Conservation (phyloP, 371 early-diverging fungal species). For the Mortierella sp. region DNA sequence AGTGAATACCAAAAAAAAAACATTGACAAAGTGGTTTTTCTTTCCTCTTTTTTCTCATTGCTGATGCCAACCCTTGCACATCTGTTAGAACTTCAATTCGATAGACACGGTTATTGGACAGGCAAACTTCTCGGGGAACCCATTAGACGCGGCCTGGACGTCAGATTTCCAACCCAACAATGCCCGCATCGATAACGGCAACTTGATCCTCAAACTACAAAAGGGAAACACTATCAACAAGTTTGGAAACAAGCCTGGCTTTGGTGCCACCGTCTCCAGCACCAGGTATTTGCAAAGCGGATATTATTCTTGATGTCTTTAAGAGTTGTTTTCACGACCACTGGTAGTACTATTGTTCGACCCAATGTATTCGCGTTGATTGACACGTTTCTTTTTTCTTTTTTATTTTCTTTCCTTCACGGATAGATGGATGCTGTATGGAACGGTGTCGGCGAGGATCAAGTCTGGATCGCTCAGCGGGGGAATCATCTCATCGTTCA, state of each 20-base stretch:
- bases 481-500: conserved; percentile 79
- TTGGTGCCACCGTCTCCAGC: conserved; percentile 73
- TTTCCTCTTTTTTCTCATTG: background rate
- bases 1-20: background rate
- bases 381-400: background rate
- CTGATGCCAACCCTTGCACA: background rate
- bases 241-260: conserved; percentile 62
- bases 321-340: background rate
- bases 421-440: conserved; percentile 65
- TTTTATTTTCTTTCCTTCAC: too few relatives aligned
- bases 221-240: conserved; percentile 50
- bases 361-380: too few relatives aligned
- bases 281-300: conserved; percentile 44
- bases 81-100: conserved; percentile 40
- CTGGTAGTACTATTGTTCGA: too few relatives aligned
- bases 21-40: background rate
- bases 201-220: conserved; percentile 59
- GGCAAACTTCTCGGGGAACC: conserved; percentile 66
- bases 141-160: conserved; percentile 62
- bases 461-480: conserved; percentile 62
- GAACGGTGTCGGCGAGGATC: conserved; percentile 69
- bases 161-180: conserved; percentile 68
- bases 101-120: conserved; percentile 55
- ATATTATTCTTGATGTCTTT: background rate
- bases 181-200: conserved; percentile 61